Evolutionary conservation across 2,329 filamentous ascomycete genomes (phyloP).

Genomic region (Colletotrichum cordylinicola): DNA sequence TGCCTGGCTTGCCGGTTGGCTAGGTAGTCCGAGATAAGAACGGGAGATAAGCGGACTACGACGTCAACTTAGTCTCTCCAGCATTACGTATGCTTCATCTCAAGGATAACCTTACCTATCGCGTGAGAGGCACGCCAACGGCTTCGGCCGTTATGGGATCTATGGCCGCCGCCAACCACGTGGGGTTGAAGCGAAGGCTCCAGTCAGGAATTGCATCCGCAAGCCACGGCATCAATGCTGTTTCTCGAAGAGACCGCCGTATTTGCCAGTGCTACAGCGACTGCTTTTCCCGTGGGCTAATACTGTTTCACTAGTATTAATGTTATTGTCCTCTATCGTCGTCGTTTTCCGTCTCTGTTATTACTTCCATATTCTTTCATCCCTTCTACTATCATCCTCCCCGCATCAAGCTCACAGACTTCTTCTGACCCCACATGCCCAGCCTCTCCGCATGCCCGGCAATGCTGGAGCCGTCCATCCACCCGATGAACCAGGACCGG

Average conservation of each 20-base stretch:
- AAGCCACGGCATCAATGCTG: background rate
- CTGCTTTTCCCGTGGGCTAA: too few relatives aligned
- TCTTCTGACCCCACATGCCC: background rate
- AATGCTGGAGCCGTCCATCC: background rate
- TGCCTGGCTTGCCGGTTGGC: background rate
- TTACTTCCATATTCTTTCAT: background rate
- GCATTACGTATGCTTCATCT: background rate
- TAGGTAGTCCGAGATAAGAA: background rate
- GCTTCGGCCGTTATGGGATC: background rate
- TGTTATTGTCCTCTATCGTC: too few relatives aligned
- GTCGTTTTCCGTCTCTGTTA: background rate
- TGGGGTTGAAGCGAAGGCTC: background rate
- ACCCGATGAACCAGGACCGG: background rate
- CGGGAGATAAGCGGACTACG: background rate
- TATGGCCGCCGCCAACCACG: background rate
- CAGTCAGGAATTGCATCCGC: fast-evolving
- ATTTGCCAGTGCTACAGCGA: background rate
- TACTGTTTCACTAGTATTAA: too few relatives aligned
- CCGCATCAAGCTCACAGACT: background rate
- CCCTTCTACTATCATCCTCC: background rate
- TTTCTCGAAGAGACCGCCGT: background rate
- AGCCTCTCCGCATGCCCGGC: background rate
- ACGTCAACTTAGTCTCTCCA: background rate
- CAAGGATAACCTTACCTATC: background rate
- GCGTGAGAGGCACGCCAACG: background rate